Conservation (phyloP, 2,329 filamentous ascomycete species). For the Trichoderma atrobrunneum region DNA sequence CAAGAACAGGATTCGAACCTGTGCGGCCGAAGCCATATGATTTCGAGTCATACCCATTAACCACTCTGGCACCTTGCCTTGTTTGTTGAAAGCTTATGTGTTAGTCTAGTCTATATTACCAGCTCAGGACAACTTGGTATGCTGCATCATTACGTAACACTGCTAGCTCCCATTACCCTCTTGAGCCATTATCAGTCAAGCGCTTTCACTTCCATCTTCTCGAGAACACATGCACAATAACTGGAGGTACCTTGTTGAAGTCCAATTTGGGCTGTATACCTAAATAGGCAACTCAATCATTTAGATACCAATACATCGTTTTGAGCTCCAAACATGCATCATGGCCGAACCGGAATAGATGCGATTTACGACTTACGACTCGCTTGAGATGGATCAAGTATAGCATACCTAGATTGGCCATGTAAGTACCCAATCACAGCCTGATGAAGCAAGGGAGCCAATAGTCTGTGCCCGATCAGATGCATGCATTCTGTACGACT, state of each 20-base stretch:
- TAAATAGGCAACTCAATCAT: not conserved
- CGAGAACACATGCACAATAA: not conserved
- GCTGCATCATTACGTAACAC: too few relatives aligned
- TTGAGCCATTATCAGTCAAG: too few relatives aligned
- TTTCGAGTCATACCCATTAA: conserved; percentile 21
- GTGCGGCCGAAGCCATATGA: conserved; percentile 20
- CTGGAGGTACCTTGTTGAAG: not conserved
- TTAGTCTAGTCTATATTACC: not conserved
- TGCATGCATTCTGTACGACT: not conserved
- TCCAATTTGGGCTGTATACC: not conserved
- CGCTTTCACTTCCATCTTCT: not conserved
- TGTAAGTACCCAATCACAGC: not conserved
- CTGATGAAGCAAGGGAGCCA: not conserved
- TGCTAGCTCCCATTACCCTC: too few relatives aligned
- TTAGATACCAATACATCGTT: not conserved
- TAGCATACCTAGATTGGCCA: not conserved
- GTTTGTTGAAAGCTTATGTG: not conserved
- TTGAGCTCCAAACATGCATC: too few relatives aligned
- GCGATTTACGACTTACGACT: not conserved
- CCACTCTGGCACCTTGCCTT: conserved; percentile 20
- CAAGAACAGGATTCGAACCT: conserved; percentile 20
- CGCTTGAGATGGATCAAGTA: not conserved
- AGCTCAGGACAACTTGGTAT: too few relatives aligned
- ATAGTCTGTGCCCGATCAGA: not conserved
- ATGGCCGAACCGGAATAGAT: not conserved